Evolutionary conservation across 306 rosid species (phyloP), one percentile per base, ranked within the genome.

Genomic region (Corylus heterophylla): DNA sequence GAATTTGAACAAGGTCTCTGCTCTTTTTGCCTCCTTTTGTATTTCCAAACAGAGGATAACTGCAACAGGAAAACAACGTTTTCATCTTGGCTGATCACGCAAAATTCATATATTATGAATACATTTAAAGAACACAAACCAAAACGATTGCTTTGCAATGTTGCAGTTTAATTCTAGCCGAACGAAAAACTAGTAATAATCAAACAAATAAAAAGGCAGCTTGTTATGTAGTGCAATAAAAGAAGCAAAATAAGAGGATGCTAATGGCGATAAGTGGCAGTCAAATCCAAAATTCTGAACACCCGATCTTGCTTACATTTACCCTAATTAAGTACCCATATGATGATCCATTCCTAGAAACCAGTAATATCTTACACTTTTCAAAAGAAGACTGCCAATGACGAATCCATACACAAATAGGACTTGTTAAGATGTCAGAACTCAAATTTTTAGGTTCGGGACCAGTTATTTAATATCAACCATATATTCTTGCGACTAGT

Each of bases 21-120:
- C 88, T 91, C 99, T 66, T 91, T 96, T 86, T 84, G 71, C 88
- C 82, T 92, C 82, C 98, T 91, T 89, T 87, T 90, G 78, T 88
- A 89, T 80, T 90, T 90, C 99, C 99, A 96, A 9, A 93, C 93
- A 3, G 96, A 87, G 54, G 97, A 88, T 76, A 96, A 83, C 99
- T 95, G 81, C 83, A 84, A 71, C 71, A 75, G 47, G 74, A 81
- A 80, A 74, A 50, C 9, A 14, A 55, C 12, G 45, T 22, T 49
- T 12, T 20, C 47, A 52, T 52, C 29, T 27, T 4, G 29, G 37
- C 69, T 74, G 45, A 22, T 63, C 71, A 29, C 16, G 59, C 52
- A 82, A 8, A 8, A 18, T 71, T 13, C 2, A 62, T 63, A 54
- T 73, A 12, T 20, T 58, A 80, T 16, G 25, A 42, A 56, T 42